Evolutionary conservation across 495 filamentous ascomycete genomes (phyloP).

Genomic region (Podospora pseudopauciseta): DNA sequence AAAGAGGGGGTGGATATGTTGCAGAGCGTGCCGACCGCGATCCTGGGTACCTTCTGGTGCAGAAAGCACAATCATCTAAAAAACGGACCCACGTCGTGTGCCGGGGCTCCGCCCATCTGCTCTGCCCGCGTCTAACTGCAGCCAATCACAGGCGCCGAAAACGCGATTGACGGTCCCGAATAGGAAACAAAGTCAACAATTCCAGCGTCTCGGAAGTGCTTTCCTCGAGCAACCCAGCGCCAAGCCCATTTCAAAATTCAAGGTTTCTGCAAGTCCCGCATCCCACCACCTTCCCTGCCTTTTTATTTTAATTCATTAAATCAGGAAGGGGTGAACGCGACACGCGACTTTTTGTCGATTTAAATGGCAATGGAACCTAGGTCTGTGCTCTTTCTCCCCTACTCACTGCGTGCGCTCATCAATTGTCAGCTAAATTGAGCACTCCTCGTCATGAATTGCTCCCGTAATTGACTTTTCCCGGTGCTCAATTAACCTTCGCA

Average conservation of each 20-base stretch:
- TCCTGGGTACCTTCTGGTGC: not conserved
- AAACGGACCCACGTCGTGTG: conserved; percentile 22
- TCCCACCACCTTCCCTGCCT: conserved; percentile 4
- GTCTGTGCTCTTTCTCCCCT: not conserved
- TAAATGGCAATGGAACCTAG: not conserved
- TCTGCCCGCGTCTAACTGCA: conserved; percentile 21
- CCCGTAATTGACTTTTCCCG: not conserved
- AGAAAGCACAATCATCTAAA: conserved; percentile 10
- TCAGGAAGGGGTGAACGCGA: not conserved
- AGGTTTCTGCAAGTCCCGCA: conserved; percentile 2
- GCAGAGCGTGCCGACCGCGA: conserved; percentile 10
- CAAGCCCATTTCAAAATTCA: conserved; percentile 15
- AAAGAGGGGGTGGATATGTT: conserved; percentile 7
- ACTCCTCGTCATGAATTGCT: not conserved
- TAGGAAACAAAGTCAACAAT: conserved; percentile 28
- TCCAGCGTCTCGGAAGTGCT: not conserved
- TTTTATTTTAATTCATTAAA: not conserved
- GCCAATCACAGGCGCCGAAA: conserved; percentile 21
- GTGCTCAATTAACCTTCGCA: not conserved
- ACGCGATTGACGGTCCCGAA: conserved; percentile 20
- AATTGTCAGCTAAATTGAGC: not conserved
- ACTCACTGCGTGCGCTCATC: too few relatives aligned
- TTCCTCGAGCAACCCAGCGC: conserved; percentile 7
- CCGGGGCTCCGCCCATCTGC: conserved; percentile 8
- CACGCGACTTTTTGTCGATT: not conserved